Percentiles rank a stretch among this genome's conserved stretches.
These are phyloP conservation scores for Lecanicillium sp. DNA, from an alignment of 2,329 filamentous ascomycete species.

Conservation along the genomic window DNA sequence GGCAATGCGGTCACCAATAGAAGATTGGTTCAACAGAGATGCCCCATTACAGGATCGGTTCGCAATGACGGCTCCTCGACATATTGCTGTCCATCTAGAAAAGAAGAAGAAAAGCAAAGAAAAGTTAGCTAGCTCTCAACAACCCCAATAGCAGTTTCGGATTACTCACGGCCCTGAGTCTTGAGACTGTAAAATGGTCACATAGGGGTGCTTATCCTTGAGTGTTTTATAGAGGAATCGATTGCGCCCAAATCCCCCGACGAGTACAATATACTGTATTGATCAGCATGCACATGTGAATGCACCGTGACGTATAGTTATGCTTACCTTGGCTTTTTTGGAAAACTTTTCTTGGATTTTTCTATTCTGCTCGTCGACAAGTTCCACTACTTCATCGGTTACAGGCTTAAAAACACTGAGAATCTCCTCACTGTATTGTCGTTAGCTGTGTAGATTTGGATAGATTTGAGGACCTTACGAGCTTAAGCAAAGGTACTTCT, in stretches of 20 bases:
- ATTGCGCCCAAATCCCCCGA: slow-evolving; percentile 29
- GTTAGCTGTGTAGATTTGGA: too few relatives aligned
- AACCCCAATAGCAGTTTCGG: accelerated
- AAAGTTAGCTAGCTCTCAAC: neutral
- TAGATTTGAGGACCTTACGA: too few relatives aligned
- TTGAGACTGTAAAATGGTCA: slow-evolving; percentile 20
- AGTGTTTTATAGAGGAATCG: slow-evolving; percentile 19
- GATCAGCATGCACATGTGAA: neutral
- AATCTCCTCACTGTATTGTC: slow-evolving; percentile 15
- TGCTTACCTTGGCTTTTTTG: slow-evolving; percentile 17
- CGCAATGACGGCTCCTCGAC: slow-evolving; percentile 22
- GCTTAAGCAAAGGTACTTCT: too few relatives aligned
- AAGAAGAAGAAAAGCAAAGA: accelerated
- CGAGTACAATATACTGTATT: slow-evolving; percentile 27
- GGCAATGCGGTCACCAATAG: too few relatives aligned
- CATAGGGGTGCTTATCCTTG: accelerated
- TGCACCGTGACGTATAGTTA: neutral
- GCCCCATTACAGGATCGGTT: too few relatives aligned
- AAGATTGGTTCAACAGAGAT: too few relatives aligned
- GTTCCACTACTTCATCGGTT: slow-evolving; percentile 9
- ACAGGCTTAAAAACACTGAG: slow-evolving; percentile 15
- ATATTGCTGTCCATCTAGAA: slow-evolving; percentile 25
- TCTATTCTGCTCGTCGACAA: slow-evolving; percentile 18
- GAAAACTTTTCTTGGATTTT: slow-evolving; percentile 12
- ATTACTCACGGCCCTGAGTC: slow-evolving; percentile 24